A percentile compares a stretch with the other conserved stretches of the same genome.
Conservation (phyloP, 345 rosid genomes). For the Eutrema yunnanense region DNA sequence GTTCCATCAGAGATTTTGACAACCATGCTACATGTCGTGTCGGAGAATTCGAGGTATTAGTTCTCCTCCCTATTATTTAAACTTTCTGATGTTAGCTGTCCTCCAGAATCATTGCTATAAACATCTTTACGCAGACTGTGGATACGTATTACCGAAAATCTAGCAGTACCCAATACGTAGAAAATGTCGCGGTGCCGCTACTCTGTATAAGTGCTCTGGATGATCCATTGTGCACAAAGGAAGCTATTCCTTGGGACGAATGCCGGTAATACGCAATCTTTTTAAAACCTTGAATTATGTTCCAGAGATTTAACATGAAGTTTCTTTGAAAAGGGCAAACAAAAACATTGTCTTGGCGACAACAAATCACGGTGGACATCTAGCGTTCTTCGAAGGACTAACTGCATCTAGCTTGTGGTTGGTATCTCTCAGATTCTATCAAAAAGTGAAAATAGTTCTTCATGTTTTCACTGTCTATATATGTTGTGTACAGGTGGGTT, state of each 20-base stretch:
- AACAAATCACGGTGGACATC: slow-evolving; percentile 76
- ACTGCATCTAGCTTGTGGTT: slow-evolving; percentile 58
- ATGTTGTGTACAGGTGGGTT: slow-evolving; percentile 67
- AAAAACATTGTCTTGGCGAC: slow-evolving; percentile 75
- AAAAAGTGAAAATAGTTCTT: neutral
- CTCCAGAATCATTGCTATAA: slow-evolving; percentile 4
- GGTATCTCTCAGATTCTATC: slow-evolving; percentile 17
- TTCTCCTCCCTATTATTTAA: neutral
- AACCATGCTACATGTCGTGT: slow-evolving; percentile 73
- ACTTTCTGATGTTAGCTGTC: neutral
- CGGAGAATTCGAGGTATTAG: slow-evolving; percentile 76
- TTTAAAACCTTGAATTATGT: neutral
- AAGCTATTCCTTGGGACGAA: slow-evolving; percentile 98
- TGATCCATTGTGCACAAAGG: slow-evolving; percentile 86
- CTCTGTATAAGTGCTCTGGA: slow-evolving; percentile 88
- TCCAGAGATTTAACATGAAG: slow-evolving; percentile 5
- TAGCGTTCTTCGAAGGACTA: slow-evolving; percentile 86
- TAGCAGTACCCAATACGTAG: slow-evolving; percentile 65
- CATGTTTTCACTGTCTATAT: neutral
- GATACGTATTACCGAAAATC: slow-evolving; percentile 78
- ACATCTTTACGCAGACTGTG: slow-evolving; percentile 49
- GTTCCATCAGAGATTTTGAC: slow-evolving; percentile 83
- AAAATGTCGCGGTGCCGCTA: slow-evolving; percentile 63
- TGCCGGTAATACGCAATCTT: slow-evolving; percentile 51
- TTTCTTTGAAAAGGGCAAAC: slow-evolving; percentile 49